Base-by-base conservation (phyloP, 116 monocot genomes). In the Papilionanthe hybrid region DNA sequence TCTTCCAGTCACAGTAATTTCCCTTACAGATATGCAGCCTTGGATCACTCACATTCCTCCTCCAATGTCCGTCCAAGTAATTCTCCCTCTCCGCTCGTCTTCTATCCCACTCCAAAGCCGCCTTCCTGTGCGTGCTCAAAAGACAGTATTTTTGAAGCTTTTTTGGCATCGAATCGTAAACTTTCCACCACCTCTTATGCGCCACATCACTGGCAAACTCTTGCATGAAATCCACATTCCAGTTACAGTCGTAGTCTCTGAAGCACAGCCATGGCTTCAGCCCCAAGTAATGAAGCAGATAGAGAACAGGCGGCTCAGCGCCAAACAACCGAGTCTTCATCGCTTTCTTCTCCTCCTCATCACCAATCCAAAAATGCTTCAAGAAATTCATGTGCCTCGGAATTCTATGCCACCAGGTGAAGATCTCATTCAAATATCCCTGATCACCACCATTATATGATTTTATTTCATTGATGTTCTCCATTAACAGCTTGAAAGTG, bases 201-300 rank as follows among this genome's bases (percentile, higher is more conserved):
- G 74, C 74, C 5, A 81, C 85, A 65, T 91, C 91, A 49, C 91
- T 91, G 0, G 91, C 89, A 78, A 89, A 91, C 71, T 85, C 84
- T 73, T 75, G 84, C 42, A 81, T 29, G 4, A 83, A 53, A 20
- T 85, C 83, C 0, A 78, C 72, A 79, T 91, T 89, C 89, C 89
- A 91, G 81, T 91, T 91, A 57, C 91, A 89, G 66, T 91, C 89
- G 20, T 89, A 91, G 67, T 91, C 91, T 50, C 91, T 60, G 77
- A 89, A 91, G 78, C 89, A 89, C 42, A 87, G 29, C 91, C 91
- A 91, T 27, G 91, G 91, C 68, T 91, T 91, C 22, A 83, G 41
- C 18, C 91, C 91, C 30, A 91, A 67, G 68, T 87, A 91, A 49
- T 91, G 91, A 37, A 91, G 79, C 0, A 89, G 83, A 56, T 91